phyloP scores from a whole-genome alignment of 495 filamentous ascomycete genomes.

The Filosporella fistucella region DNA sequence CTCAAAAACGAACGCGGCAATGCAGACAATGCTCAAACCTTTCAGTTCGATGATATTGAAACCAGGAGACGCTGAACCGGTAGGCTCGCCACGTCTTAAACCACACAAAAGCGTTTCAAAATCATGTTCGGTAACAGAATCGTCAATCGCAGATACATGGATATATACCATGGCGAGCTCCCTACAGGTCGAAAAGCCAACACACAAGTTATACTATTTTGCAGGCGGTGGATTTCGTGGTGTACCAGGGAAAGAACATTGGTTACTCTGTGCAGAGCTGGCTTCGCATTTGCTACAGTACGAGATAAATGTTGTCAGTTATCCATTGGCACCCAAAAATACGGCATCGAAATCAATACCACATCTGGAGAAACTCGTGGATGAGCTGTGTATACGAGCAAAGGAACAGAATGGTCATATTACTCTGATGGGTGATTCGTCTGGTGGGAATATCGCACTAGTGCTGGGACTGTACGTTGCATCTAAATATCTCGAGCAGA shows the following conservation, averaged over 20 bases:
- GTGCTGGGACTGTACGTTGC: slow-evolving; percentile 5
- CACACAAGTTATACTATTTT: slow-evolving; percentile 7
- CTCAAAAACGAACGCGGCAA: not conserved
- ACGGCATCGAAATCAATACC: slow-evolving; percentile 2
- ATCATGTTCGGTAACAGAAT: not conserved
- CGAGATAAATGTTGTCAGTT: slow-evolving; percentile 9
- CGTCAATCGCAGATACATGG: not conserved
- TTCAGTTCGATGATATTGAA: not conserved
- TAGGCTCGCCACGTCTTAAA: not conserved
- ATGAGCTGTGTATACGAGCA: not conserved
- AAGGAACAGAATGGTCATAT: not conserved
- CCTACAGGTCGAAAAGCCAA: not conserved
- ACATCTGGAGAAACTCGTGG: not conserved
- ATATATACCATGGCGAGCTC: not conserved
- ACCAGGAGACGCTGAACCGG: not conserved
- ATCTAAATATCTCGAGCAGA: not conserved
- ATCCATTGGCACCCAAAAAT: slow-evolving; percentile 1
- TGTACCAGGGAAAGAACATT: not conserved
- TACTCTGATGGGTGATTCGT: slow-evolving; percentile 11
- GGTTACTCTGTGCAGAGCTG: slow-evolving; percentile 5
- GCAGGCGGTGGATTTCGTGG: slow-evolving; percentile 3
- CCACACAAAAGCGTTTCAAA: slow-evolving; percentile 1
- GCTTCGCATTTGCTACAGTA: not conserved
- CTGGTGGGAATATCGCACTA: slow-evolving; percentile 10
- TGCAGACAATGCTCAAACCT: slow-evolving; percentile 1